phyloP scores from a whole-genome alignment of 768 basidiomycete species.

The Cystofilobasidium ferigula region DNA sequence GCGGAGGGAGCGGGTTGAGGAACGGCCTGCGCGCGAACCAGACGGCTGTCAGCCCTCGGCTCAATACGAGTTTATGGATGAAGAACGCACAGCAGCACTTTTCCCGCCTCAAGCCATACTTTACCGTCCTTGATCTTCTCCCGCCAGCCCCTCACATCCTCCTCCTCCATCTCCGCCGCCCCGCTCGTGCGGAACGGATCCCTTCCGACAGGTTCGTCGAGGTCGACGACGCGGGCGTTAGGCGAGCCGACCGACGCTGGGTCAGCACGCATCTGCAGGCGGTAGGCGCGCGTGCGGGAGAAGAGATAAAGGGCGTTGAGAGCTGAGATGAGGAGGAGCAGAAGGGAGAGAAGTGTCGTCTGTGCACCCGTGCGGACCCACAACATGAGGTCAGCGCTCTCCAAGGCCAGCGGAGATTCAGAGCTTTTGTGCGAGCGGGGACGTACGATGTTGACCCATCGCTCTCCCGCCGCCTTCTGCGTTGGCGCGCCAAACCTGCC shows the following conservation, averaged over 20 bases:
- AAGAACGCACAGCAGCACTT: not conserved
- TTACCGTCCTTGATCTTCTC: not conserved
- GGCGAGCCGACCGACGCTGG: constrained; percentile 1
- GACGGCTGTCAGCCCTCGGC: not conserved
- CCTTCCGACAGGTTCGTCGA: constrained; percentile 8
- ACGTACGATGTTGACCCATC: constrained; percentile 6
- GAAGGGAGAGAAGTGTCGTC: constrained; percentile 18
- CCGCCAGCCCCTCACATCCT: not conserved
- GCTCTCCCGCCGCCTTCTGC: not conserved
- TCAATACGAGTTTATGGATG: not conserved
- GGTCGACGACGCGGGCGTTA: constrained; percentile 15
- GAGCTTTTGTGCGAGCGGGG: not conserved
- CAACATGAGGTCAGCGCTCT: not conserved
- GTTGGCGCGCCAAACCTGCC: constrained; percentile 6
- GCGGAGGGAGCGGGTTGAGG: constrained; percentile 10
- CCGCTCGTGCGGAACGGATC: not conserved
- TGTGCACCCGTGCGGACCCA: not conserved
- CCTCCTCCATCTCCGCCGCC: not conserved
- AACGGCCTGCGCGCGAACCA: constrained; percentile 2
- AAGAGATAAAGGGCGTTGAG: constrained; percentile 24
- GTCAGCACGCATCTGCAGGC: constrained; percentile 19
- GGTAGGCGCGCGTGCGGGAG: constrained; percentile 17
- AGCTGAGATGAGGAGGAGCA: constrained; percentile 8
- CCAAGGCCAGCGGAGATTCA: not conserved
- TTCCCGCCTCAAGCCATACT: not conserved